Percentiles rank a stretch among this genome's conserved stretches.
Conservation (phyloP, 345 rosid species). For the Lumnitzera racemosa region DNA sequence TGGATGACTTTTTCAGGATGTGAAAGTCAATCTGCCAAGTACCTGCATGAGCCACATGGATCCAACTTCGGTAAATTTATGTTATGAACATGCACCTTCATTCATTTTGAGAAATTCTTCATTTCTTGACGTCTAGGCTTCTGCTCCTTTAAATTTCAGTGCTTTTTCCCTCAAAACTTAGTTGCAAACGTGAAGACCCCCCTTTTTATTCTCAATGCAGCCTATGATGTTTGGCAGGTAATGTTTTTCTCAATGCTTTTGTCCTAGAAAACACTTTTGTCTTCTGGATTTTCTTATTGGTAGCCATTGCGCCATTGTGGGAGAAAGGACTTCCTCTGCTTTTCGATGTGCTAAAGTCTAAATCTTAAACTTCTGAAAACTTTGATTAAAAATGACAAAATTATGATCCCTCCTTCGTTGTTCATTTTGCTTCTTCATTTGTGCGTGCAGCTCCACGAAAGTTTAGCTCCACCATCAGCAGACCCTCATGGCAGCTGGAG, state of each 20-base stretch:
- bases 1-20: conserved; percentile 32
- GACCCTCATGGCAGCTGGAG: conserved; percentile 73
- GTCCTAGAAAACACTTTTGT: neutral
- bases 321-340: neutral
- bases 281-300: no score
- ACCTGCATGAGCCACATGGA: conserved; percentile 61
- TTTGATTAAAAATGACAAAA: no score
- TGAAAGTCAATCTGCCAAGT: conserved; percentile 57
- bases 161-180: conserved; percentile 86
- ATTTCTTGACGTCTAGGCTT: conserved; percentile 2
- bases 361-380: neutral
- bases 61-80: conserved; percentile 67
- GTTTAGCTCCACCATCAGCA: conserved; percentile 66
- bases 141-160: conserved; percentile 27
- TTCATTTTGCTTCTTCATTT: neutral
- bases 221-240: conserved; percentile 92
- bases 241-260: neutral
- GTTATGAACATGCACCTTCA: conserved; percentile 4
- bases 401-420: no score
- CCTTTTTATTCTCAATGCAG: conserved; percentile 70
- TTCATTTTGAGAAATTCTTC: neutral
- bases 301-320: neutral
- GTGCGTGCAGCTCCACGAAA: conserved; percentile 47
- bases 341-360: neutral
- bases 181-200: conserved; percentile 63